phyloP scores from a whole-genome alignment of 148 eudicot genomes.

The Chenopodium album region DNA sequence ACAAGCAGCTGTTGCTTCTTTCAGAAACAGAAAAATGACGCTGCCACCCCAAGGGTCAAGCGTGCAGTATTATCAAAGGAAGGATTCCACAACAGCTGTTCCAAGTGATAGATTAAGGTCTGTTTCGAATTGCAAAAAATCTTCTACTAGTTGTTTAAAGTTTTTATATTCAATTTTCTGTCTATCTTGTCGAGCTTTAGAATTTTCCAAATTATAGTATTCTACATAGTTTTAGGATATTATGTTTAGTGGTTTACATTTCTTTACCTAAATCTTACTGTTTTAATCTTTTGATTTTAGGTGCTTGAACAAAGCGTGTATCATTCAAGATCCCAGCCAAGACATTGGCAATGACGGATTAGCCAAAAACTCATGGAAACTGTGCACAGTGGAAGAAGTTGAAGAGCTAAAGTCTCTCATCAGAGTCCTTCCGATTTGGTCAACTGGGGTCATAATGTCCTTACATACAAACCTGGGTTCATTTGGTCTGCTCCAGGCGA shows the following conservation, averaged over 20 bases:
- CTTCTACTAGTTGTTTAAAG: not conserved
- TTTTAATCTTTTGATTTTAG: slow-evolving; percentile 28
- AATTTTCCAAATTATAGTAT: not conserved
- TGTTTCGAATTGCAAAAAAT: not conserved
- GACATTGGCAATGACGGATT: slow-evolving; percentile 46
- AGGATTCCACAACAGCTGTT: slow-evolving; percentile 34
- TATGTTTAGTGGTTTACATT: not conserved
- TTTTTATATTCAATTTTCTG: not conserved
- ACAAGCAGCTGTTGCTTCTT: slow-evolving; percentile 57
- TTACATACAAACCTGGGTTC: slow-evolving; percentile 57
- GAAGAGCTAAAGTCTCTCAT: slow-evolving; percentile 73
- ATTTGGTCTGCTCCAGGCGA: slow-evolving; percentile 60
- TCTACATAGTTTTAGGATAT: not conserved
- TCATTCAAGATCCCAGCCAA: slow-evolving; percentile 42
- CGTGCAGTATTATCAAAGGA: slow-evolving; percentile 36
- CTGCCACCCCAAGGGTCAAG: slow-evolving; percentile 28
- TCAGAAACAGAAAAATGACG: slow-evolving; percentile 41
- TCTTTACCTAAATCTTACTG: not conserved
- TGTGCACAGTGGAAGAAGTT: slow-evolving; percentile 65
- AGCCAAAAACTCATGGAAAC: slow-evolving; percentile 52
- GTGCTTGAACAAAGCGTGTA: slow-evolving; percentile 76
- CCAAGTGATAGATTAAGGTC: slow-evolving; percentile 69
- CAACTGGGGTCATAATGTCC: slow-evolving; percentile 58
- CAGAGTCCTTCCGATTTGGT: slow-evolving; percentile 76
- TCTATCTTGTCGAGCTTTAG: not conserved